Percentiles rank a stretch among this genome's conserved stretches.
Conservation (phyloP, 208 protist species). For the Wallacemonas sp. region DNA sequence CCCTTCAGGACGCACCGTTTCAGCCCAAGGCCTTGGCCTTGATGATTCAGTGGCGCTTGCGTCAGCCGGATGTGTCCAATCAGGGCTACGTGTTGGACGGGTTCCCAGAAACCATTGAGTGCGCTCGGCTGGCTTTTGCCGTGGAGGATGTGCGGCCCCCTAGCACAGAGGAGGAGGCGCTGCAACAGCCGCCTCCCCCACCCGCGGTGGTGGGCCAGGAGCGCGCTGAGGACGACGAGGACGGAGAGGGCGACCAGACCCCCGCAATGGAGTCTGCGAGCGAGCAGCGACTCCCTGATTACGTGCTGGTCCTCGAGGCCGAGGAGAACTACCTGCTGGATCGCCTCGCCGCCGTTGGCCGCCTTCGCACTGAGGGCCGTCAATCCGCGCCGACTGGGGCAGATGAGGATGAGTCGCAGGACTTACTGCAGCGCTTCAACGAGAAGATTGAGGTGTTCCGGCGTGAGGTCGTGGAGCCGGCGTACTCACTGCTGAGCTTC, state of each 20-base stretch:
- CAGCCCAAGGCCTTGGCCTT: constrained; percentile 77
- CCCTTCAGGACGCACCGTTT: constrained; percentile 67
- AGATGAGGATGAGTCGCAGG: constrained; percentile 21
- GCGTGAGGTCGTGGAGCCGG: constrained; percentile 50
- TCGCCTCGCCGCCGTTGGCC: constrained; percentile 40
- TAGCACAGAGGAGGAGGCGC: constrained; percentile 78
- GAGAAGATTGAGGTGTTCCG: constrained; percentile 46
- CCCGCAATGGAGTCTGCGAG: constrained; percentile 39
- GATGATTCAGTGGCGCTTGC: constrained; percentile 89
- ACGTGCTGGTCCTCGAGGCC: constrained; percentile 76
- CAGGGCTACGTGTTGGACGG: constrained; percentile 94
- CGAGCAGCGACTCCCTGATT: constrained; percentile 65
- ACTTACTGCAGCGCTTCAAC: constrained; percentile 60
- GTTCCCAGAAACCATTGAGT: constrained; percentile 80
- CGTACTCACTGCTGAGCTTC: constrained; percentile 75
- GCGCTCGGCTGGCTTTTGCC: constrained; percentile 84
- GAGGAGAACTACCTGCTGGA: constrained; percentile 76
- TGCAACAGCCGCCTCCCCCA: constrained; percentile 19
- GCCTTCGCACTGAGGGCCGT: not conserved
- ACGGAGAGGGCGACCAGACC: constrained; percentile 9
- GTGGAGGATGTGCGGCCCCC: constrained; percentile 42
- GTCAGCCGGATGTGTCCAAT: constrained; percentile 78
- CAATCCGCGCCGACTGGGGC: constrained; percentile 5
- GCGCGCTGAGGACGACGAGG: constrained; percentile 9
- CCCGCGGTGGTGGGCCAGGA: not conserved